Percentiles rank a stretch among this genome's conserved stretches.
Conservation (phyloP, 2,329 filamentous ascomycete genomes). For the Epichloe sp. region DNA sequence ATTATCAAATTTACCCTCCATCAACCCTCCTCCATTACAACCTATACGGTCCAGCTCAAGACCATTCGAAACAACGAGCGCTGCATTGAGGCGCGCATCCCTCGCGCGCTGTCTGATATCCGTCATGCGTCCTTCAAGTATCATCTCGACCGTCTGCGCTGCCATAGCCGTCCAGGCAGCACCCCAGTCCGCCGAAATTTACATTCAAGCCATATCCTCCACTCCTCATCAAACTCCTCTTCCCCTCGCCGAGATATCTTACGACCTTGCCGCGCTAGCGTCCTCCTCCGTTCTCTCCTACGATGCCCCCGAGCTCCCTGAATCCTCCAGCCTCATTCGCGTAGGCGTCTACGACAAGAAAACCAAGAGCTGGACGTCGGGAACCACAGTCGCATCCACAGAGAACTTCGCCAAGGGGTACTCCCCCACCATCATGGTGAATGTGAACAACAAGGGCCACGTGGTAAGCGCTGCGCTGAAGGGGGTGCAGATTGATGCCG, state of each 20-base stretch:
- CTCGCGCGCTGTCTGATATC: background rate
- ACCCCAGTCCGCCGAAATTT: conserved; percentile 36
- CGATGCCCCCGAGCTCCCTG: conserved; percentile 40
- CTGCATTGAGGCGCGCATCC: background rate
- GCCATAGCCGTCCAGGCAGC: conserved; percentile 25
- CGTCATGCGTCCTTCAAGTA: conserved; percentile 28
- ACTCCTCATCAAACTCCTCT: conserved; percentile 16
- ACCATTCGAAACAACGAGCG: background rate
- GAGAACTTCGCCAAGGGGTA: conserved; percentile 50
- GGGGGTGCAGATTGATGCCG: conserved; percentile 49
- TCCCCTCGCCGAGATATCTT: conserved; percentile 43
- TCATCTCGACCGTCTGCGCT: conserved; percentile 30
- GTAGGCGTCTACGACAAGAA: conserved; percentile 43
- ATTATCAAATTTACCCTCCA: background rate
- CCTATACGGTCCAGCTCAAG: background rate
- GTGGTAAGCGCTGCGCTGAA: conserved; percentile 38
- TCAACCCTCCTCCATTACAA: background rate
- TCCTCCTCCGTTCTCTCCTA: conserved; percentile 38
- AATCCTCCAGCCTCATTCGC: conserved; percentile 35
- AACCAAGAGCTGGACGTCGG: conserved; percentile 35
- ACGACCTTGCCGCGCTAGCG: conserved; percentile 32
- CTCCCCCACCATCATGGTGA: conserved; percentile 39
- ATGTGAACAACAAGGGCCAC: conserved; percentile 30
- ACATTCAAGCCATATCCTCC: conserved; percentile 36
- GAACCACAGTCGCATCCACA: conserved; percentile 40